Evolutionary conservation across 2,329 filamentous ascomycete genomes (phyloP).

Genomic region (Neurospora sp.): DNA sequence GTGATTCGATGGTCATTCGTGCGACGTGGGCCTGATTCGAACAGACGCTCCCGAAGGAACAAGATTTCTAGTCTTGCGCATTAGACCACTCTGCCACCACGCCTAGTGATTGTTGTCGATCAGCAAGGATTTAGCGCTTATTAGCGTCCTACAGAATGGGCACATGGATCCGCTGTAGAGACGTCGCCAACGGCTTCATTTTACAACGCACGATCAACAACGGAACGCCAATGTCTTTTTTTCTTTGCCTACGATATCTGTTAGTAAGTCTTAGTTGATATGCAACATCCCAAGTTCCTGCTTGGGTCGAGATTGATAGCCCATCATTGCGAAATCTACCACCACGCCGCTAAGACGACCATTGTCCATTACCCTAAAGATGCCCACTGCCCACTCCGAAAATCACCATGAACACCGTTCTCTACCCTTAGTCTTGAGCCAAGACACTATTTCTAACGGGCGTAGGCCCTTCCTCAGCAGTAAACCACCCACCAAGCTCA

Average conservation of each 20-base stretch:
- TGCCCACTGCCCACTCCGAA: not conserved
- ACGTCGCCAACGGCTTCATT: not conserved
- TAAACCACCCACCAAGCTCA: slow-evolving; percentile 79
- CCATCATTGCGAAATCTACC: not conserved
- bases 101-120: not conserved
- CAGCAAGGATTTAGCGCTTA: not conserved
- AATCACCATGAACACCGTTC: too few relatives aligned
- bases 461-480: not conserved
- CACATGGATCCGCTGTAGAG: too few relatives aligned
- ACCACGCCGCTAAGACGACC: not conserved
- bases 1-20: not conserved
- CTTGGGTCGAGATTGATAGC: not conserved
- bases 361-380: not conserved
- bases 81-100: not conserved
- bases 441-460: too few relatives aligned
- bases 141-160: not conserved
- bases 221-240: not conserved
- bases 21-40: not conserved
- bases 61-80: too few relatives aligned
- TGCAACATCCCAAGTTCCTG: not conserved
- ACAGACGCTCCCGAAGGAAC: too few relatives aligned
- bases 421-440: too few relatives aligned
- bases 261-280: not conserved
- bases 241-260: not conserved
- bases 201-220: not conserved